Conservation (phyloP, 805 yeast species). For the Kodamaea kaohsiungensis region DNA sequence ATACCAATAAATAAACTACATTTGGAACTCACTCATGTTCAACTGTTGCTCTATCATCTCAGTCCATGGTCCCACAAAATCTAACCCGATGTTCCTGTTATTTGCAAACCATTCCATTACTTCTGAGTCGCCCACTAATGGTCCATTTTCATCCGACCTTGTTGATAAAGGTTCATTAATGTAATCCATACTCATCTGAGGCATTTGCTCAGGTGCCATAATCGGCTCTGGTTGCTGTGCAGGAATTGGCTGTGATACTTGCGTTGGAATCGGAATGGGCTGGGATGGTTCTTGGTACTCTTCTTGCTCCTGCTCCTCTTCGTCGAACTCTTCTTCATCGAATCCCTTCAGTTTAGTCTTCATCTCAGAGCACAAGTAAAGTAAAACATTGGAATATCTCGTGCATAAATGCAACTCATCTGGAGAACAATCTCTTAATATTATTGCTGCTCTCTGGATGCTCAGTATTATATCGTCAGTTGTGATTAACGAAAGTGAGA, state of each 20-base stretch:
- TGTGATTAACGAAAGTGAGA: slow-evolving; percentile 64
- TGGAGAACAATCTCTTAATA: slow-evolving; percentile 79
- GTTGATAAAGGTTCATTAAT: neutral
- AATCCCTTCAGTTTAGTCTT: slow-evolving; percentile 43
- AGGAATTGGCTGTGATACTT: slow-evolving; percentile 1
- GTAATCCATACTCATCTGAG: neutral
- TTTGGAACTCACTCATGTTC: slow-evolving; percentile 16
- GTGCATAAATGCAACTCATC: slow-evolving; percentile 86
- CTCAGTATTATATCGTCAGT: slow-evolving; percentile 68
- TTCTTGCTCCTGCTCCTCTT: slow-evolving; percentile 1
- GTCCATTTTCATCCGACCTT: slow-evolving; percentile 12
- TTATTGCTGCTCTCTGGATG: slow-evolving; percentile 71
- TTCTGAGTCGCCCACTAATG: slow-evolving; percentile 38
- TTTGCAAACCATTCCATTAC: slow-evolving; percentile 47
- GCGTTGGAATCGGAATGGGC: neutral
- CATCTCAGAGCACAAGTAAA: slow-evolving; percentile 77
- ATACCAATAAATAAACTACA: neutral
- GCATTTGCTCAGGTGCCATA: neutral
- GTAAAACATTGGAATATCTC: slow-evolving; percentile 71
- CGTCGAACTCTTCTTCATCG: slow-evolving; percentile 14
- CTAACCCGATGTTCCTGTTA: slow-evolving; percentile 41
- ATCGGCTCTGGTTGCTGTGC: neutral
- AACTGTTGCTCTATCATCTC: slow-evolving; percentile 74
- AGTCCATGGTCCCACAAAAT: slow-evolving; percentile 72
- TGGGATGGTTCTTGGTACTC: neutral